Conservation (phyloP, 2,329 filamentous ascomycete genomes). For the Paraconiothyrium brasiliense region DNA sequence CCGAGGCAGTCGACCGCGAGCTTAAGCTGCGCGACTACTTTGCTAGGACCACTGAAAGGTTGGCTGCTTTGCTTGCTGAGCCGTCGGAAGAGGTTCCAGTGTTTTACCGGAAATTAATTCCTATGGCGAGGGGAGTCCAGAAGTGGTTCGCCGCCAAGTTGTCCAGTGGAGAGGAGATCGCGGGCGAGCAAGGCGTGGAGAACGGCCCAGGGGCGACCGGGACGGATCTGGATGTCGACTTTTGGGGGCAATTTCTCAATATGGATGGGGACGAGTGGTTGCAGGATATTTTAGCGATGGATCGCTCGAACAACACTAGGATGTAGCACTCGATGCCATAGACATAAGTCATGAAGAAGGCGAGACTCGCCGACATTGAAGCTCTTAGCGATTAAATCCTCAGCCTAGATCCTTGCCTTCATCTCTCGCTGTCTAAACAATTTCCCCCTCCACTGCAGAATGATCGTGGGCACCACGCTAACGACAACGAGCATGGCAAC, state of each 20-base stretch:
- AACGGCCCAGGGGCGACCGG: not conserved
- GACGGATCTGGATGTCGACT: conserved; percentile 18
- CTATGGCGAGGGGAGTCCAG: conserved; percentile 17
- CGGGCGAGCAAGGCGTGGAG: not conserved
- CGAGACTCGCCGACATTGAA: not conserved
- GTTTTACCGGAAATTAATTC: conserved; percentile 18
- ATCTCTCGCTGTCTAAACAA: conserved; percentile 29
- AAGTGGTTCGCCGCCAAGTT: conserved; percentile 18
- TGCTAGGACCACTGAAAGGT: conserved; percentile 2
- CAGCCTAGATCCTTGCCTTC: conserved; percentile 26
- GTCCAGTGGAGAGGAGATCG: not conserved
- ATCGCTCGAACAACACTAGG: not conserved
- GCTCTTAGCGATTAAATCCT: not conserved
- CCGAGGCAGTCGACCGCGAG: conserved; percentile 13
- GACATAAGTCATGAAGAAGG: not conserved
- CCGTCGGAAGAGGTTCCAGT: conserved; percentile 14
- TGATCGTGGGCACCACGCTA: conserved; percentile 32
- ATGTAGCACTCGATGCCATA: no score
- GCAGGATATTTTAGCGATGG: conserved; percentile 15
- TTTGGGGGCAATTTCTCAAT: conserved; percentile 23
- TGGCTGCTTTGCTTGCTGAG: conserved; percentile 3
- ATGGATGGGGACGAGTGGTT: conserved; percentile 26
- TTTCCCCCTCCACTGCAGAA: conserved; percentile 39
- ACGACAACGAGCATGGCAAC: conserved; percentile 43
- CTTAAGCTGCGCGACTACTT: conserved; percentile 17